Conservation (phyloP, 1,284 basidiomycete species). For the Amylostereum areolatum region DNA sequence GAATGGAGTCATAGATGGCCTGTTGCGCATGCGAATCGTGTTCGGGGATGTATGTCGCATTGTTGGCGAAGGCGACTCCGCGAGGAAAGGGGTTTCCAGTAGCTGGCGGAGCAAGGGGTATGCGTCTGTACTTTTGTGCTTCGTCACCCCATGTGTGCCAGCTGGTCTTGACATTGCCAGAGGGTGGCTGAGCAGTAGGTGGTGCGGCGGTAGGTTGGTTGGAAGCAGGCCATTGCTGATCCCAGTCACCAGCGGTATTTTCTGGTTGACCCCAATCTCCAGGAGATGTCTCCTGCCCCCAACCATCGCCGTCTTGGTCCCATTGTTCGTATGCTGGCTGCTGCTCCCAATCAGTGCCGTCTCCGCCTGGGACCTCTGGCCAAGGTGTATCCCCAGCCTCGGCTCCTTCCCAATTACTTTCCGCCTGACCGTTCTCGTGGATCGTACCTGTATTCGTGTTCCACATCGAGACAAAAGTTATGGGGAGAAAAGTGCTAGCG, state of each 20-base stretch:
- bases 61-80: conserved; percentile 9
- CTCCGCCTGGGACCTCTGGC: neutral
- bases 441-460: conserved; percentile 1
- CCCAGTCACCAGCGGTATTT: too few relatives aligned
- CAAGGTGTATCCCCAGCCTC: too few relatives aligned
- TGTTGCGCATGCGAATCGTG: conserved; percentile 4
- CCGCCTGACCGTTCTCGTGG: conserved; percentile 2
- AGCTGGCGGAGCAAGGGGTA: neutral
- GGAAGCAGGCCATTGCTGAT: too few relatives aligned
- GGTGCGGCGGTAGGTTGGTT: neutral
- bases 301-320: too few relatives aligned
- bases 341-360: neutral
- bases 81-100: neutral
- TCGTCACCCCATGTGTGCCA: conserved; percentile 11
- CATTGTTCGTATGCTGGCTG: too few relatives aligned
- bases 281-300: too few relatives aligned
- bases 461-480: neutral
- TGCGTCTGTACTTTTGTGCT: neutral
- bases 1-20: conserved; percentile 7
- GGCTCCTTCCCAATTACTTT: too few relatives aligned
- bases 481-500: neutral
- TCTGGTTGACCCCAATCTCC: too few relatives aligned
- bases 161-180: neutral
- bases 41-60: conserved; percentile 9
- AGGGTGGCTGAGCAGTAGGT: neutral